phyloP scores from a whole-genome alignment of 306 rosid genomes.

The Coriaria nepalensis region DNA sequence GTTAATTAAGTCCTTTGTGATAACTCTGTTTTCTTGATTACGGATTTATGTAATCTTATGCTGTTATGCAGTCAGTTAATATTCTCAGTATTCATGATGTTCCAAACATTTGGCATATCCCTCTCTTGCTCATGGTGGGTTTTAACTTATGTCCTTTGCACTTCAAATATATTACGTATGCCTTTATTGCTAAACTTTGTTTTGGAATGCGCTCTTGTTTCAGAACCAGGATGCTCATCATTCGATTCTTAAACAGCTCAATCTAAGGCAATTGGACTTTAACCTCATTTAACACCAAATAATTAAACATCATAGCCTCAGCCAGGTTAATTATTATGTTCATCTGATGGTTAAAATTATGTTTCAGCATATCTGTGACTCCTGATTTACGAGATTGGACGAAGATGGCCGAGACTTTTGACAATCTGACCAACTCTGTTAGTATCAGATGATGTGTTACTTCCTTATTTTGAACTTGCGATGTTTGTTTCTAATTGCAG shows the following conservation, averaged over 20 bases:
- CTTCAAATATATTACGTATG: slow-evolving; percentile 7
- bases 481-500: slow-evolving; percentile 7
- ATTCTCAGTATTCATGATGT: slow-evolving; percentile 91
- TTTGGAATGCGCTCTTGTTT: slow-evolving; percentile 12
- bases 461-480: slow-evolving; percentile 13
- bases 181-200: slow-evolving; percentile 15
- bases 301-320: slow-evolving; percentile 1
- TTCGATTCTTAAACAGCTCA: slow-evolving; percentile 75
- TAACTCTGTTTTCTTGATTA: slow-evolving; percentile 14
- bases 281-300: slow-evolving; percentile 4
- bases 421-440: slow-evolving; percentile 68
- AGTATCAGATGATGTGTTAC: slow-evolving; percentile 23
- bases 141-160: slow-evolving; percentile 11
- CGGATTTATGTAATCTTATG: slow-evolving; percentile 14
- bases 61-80: slow-evolving; percentile 51
- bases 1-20: slow-evolving; percentile 19
- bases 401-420: slow-evolving; percentile 81
- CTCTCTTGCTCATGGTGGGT: slow-evolving; percentile 86
- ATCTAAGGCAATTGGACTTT: slow-evolving; percentile 41
- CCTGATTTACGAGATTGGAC: slow-evolving; percentile 88
- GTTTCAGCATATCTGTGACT: slow-evolving; percentile 49
- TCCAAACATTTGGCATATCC: slow-evolving; percentile 97
- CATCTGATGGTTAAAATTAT: slow-evolving; percentile 12
- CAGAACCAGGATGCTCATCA: slow-evolving; percentile 90
- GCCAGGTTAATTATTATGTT: slow-evolving; percentile 9